Evolutionary conservation across 208 protist genomes (phyloP).

Genomic region (Acanthamoeba triangularis): DNA sequence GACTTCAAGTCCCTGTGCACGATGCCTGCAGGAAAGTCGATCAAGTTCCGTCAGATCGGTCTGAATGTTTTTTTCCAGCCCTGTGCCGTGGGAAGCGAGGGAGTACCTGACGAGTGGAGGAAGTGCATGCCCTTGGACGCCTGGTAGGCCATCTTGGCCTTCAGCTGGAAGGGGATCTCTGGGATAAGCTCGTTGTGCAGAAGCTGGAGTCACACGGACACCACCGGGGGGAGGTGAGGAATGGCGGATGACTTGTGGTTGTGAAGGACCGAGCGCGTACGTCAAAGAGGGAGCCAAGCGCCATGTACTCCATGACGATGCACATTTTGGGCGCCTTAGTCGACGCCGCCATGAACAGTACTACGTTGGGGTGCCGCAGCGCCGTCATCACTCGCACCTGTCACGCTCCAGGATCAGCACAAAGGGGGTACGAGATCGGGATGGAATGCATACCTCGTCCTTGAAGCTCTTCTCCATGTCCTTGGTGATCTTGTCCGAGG

Average conservation of each 20-base stretch:
- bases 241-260: neutral
- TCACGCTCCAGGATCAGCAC: too few relatives aligned
- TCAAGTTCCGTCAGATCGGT: too few relatives aligned
- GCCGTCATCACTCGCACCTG: constrained; percentile 82
- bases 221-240: too few relatives aligned
- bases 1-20: neutral
- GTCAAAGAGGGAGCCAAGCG: neutral
- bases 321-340: neutral
- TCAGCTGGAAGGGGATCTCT: neutral
- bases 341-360: constrained; percentile 85
- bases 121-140: neutral
- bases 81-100: too few relatives aligned
- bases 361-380: constrained; percentile 82
- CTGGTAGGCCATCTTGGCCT: neutral
- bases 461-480: neutral
- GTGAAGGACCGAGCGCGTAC: neutral
- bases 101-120: neutral
- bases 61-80: too few relatives aligned
- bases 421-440: neutral
- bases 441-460: neutral
- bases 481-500: neutral
- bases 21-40: too few relatives aligned
- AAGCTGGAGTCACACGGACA: neutral
- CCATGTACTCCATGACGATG: constrained; percentile 37
- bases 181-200: neutral